Evolutionary conservation across 192 early-diverging fungal species (phyloP).

Genomic region (Umbelopsis ramanniana): DNA sequence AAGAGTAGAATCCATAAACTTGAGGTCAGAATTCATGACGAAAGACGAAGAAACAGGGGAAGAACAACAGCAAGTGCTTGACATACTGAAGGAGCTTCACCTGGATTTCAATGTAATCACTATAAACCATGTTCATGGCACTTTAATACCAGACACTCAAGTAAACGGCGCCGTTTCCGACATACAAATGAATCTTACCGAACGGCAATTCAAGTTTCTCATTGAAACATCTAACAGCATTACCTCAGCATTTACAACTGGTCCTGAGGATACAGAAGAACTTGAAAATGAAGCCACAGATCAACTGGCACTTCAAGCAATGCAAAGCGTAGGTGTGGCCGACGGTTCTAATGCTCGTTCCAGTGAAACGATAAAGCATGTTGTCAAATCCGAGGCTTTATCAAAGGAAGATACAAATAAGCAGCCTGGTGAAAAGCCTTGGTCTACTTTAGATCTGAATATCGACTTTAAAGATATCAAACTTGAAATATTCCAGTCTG

Average conservation of each 20-base stretch:
- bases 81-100: conserved; percentile 76
- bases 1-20: conserved; percentile 57
- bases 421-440: neutral
- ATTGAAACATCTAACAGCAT: conserved; percentile 40
- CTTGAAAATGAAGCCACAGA: neutral
- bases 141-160: conserved; percentile 48
- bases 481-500: conserved; percentile 64
- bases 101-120: conserved; percentile 58
- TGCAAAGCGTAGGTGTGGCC: neutral
- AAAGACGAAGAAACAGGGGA: neutral
- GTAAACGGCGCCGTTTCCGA: conserved; percentile 58
- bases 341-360: neutral
- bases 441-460: conserved; percentile 52
- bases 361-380: conserved; percentile 27
- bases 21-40: neutral
- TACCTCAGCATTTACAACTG: conserved; percentile 7
- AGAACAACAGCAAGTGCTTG: conserved; percentile 35
- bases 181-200: conserved; percentile 62
- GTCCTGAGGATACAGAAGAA: conserved; percentile 39
- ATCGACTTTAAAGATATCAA: conserved; percentile 64
- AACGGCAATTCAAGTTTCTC: conserved; percentile 69
- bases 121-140: conserved; percentile 44
- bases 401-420: neutral
- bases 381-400: neutral
- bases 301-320: conserved; percentile 28